Percentiles rank a stretch among this genome's conserved stretches.
Conservation (phyloP, 129 eudicot genomes). For the Cynara cardunculus region DNA sequence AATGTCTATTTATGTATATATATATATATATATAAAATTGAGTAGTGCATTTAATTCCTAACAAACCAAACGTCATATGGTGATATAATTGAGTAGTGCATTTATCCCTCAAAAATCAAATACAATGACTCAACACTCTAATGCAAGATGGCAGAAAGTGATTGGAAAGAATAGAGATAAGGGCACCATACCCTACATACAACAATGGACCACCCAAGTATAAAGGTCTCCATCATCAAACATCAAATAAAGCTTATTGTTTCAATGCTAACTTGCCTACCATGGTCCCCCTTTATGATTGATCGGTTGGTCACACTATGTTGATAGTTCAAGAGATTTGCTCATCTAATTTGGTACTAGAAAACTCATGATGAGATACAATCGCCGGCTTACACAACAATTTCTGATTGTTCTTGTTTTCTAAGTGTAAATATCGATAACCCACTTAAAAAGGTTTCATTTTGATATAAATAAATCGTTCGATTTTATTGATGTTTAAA, state of each 20-base stretch:
- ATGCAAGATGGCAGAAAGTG: neutral
- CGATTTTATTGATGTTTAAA: neutral
- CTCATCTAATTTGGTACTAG: neutral
- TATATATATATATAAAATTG: too few relatives aligned
- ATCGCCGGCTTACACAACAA: neutral
- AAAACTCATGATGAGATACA: neutral
- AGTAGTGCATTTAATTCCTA: neutral
- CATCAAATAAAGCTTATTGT: conserved; percentile 1
- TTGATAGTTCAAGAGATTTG: neutral
- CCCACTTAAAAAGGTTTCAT: neutral
- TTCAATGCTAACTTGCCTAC: neutral
- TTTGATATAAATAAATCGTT: too few relatives aligned
- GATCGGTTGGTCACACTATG: neutral
- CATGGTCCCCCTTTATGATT: neutral
- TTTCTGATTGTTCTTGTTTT: neutral
- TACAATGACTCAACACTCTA: neutral
- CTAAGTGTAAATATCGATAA: neutral
- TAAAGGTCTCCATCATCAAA: conserved; percentile 1
- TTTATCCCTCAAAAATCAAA: neutral
- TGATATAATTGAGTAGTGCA: neutral
- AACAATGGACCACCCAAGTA: neutral
- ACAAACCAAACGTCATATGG: neutral
- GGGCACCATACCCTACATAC: neutral
- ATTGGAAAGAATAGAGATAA: neutral
- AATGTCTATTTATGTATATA: too few relatives aligned